Evolutionary conservation across 108 stramenopile species (phyloP), one percentile per base, ranked within the genome.

Genomic region (Pseudonitzschia multiseries): DNA sequence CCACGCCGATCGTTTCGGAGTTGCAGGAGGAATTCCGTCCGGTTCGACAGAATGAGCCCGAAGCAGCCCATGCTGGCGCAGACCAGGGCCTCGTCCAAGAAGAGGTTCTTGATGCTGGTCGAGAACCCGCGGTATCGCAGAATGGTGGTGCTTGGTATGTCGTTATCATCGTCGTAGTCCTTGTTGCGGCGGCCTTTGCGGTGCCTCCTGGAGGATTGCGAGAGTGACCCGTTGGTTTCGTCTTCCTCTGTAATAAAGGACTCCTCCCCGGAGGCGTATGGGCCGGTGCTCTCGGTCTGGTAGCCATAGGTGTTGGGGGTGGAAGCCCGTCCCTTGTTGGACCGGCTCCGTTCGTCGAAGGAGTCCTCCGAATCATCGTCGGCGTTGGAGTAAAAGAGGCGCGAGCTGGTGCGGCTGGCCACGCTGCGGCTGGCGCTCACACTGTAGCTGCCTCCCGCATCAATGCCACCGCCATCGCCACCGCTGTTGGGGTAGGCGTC

Each of bases 21-120:
- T 56, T 94, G 81, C 26, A 94, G 72, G 12, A 94, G 65, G 51
- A 87, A 80, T 70, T 94, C 93, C 42, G 93, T 91, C 0, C 93
- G 86, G 28, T 86, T 83, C 18, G 80, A 80, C 8, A 92, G 69
- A 52, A 94, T 44, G 18, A 94, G 61, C n/a, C 93, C 93, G 65
- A 89, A 94, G 60, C 93, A 94, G 3, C 89, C 84, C 22, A 89
- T 79, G 41, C 83, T 79, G 40, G 89, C 88, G 69, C 93, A 94
- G 0, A 94, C 93, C 13, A 94, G 72, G 0, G 87, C 74, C 68
- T 94, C 93, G 66, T 94, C 93, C 40, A 92, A 65, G 64, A 94
- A 94, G 5, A 94, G 69, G 33, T 83, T 84, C 51, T 87, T 73
- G 61, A 94, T 86, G 68, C 82, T 84, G 33, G 93, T 92, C 32